phyloP scores from a whole-genome alignment of 768 basidiomycete genomes.

The Mycena rebaudengoi region DNA sequence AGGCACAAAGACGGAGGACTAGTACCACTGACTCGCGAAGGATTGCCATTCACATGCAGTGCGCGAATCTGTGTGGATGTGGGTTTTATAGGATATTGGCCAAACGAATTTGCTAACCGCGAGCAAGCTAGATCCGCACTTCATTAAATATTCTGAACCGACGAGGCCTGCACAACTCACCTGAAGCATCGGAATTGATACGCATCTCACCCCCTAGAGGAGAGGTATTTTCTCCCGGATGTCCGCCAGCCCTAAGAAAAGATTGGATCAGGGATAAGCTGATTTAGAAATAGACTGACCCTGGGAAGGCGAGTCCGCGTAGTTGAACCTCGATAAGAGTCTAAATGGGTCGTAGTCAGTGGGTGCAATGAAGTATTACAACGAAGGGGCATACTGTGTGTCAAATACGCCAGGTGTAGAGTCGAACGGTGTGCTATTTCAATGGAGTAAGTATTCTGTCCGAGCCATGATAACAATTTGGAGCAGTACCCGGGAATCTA shows the following conservation, averaged over 20 bases:
- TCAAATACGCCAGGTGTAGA: slow-evolving; percentile 42
- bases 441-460: slow-evolving; percentile 13
- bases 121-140: slow-evolving; percentile 23
- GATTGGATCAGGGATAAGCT: slow-evolving; percentile 20
- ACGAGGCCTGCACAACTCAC: neutral
- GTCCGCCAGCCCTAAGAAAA: slow-evolving; percentile 32
- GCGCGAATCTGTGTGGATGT: slow-evolving; percentile 34
- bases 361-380: neutral
- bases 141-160: neutral
- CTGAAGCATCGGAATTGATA: slow-evolving; percentile 25
- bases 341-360: neutral
- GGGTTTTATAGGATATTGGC: slow-evolving; percentile 35
- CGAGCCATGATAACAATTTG: too few species aligned
- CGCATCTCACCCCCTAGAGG: slow-evolving; percentile 27
- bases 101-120: slow-evolving; percentile 14
- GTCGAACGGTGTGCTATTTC: slow-evolving; percentile 39
- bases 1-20: neutral
- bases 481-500: slow-evolving; percentile 19
- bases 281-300: slow-evolving; percentile 26
- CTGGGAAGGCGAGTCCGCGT: slow-evolving; percentile 34
- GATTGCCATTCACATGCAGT: slow-evolving; percentile 49
- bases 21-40: slow-evolving; percentile 32
- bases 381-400: slow-evolving; percentile 28
- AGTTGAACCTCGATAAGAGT: slow-evolving; percentile 43
- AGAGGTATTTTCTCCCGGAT: slow-evolving; percentile 28